Conservation (phyloP, 208 protist genomes). For the Acanthamoeba rhysodes region DNA sequence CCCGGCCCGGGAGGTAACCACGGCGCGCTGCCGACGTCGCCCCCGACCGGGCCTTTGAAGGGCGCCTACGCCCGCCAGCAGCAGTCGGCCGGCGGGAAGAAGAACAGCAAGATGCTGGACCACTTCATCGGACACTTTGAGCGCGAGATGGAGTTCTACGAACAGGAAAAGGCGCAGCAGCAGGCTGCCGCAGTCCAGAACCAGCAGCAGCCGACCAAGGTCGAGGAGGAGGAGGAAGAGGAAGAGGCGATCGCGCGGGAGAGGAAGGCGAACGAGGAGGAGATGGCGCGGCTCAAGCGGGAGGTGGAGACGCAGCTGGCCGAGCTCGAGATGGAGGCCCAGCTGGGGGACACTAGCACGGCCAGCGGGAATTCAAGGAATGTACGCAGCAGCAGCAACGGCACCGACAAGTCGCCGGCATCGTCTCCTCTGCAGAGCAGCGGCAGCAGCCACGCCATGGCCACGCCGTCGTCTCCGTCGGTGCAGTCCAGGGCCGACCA, state of each 20-base stretch:
- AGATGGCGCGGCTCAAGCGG: neutral
- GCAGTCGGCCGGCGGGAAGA: neutral
- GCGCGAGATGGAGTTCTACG: slow-evolving; percentile 46
- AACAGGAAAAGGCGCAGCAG: neutral
- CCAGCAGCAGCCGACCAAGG: neutral
- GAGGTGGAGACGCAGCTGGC: neutral
- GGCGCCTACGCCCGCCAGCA: neutral
- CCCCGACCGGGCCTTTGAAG: neutral
- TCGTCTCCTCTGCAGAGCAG: too few species aligned
- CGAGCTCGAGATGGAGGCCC: slow-evolving; percentile 52
- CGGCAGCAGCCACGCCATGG: too few species aligned
- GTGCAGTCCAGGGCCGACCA: too few species aligned
- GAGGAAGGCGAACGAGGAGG: neutral
- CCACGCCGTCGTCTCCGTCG: too few species aligned
- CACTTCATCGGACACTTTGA: slow-evolving; percentile 42
- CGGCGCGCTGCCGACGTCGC: neutral
- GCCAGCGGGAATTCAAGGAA: too few species aligned
- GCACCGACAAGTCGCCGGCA: too few species aligned
- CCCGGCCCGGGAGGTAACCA: neutral
- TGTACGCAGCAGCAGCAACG: too few species aligned
- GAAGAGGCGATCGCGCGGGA: neutral
- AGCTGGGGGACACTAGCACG: neutral
- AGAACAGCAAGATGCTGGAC: neutral
- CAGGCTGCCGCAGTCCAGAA: neutral
- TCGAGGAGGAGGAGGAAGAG: neutral